Base-by-base conservation (phyloP, 2,329 filamentous ascomycete species). In the Phaeosphaeria sp. region DNA sequence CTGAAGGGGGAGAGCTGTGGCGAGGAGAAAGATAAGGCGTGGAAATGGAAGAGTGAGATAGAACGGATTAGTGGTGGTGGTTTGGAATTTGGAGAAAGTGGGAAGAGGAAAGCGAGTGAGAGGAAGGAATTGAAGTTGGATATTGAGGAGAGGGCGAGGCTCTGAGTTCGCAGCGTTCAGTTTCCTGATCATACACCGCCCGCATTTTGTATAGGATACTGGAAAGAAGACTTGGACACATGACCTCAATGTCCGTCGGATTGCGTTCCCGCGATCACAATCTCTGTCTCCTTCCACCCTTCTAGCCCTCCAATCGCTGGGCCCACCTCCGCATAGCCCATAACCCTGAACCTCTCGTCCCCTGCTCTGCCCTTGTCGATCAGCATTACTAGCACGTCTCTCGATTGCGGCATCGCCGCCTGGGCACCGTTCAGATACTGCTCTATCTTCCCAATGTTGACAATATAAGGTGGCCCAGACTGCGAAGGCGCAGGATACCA, bases 1-100 rank as follows among this genome's bases (percentile, higher is more conserved):
- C 46, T 79, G 13, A 62, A 68, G 4, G 76, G 68, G 1, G 59
- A 68, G 49, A 72, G 71, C 24, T 79, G 78, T 36, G 77, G 75
- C 1, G 65, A 65, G 6, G 74, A 77, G 46, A 78, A 73, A 51
- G 76, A 79, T 42, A 20, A 46, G 13, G 64, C 67, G 3, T 77
- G 75, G 75, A 59, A 50, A n/a, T 77, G 75, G 75, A 77, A 77
- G 56, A 68, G 49, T n/a, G 56, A 56, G 13, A 51, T 57, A 5
- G 56, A 67, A 48, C n/a, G 65, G 7, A 52, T 55, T 7, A 57
- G 61, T 13, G 62, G 64, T 25, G 57, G 53, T 13, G 60, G 61
- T 5, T 65, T 66, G 43, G 66, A 69, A 18, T 69, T 69, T 54
- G 66, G 65, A 1, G 54, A 59, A 2, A 67, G 59, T 9, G 52